Evolutionary conservation across 1,284 basidiomycete species (phyloP).

Genomic region (Rhodotorula mucilaginosa): DNA sequence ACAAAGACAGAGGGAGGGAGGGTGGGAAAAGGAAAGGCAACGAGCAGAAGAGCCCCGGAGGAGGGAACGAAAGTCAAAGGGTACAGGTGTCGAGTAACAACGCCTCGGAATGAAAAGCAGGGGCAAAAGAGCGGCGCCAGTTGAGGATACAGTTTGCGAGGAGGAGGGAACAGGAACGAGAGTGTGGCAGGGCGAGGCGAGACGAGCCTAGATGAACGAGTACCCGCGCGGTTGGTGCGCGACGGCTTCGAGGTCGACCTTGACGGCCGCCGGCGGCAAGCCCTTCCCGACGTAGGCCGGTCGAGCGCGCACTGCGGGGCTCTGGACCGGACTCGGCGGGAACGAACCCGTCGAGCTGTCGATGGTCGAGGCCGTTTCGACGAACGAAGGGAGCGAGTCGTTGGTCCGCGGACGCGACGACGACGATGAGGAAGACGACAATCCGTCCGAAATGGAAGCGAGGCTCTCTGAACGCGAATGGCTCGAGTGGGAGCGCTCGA

Average conservation of each 20-base stretch:
- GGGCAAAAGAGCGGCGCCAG: not conserved
- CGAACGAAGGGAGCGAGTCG: slow-evolving; percentile 31
- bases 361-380: slow-evolving; percentile 16
- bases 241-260: slow-evolving; percentile 7
- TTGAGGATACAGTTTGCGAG: not conserved
- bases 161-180: not conserved
- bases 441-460: not conserved
- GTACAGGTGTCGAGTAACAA: not conserved
- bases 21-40: not conserved
- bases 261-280: not conserved
- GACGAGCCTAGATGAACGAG: slow-evolving; percentile 27
- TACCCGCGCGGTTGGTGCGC: slow-evolving; percentile 25
- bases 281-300: slow-evolving; percentile 6
- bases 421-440: slow-evolving; percentile 11
- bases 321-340: slow-evolving; percentile 22
- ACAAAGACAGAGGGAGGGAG: not conserved
- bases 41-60: not conserved
- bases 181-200: not conserved
- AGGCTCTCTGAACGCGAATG: not conserved
- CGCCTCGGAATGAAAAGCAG: not conserved
- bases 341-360: slow-evolving; percentile 13
- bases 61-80: slow-evolving; percentile 4
- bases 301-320: slow-evolving; percentile 2
- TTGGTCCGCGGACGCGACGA: slow-evolving; percentile 35
- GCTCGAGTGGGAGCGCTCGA: not conserved